Conservation (phyloP, 768 basidiomycete genomes). For the Pleurotus giganteus region DNA sequence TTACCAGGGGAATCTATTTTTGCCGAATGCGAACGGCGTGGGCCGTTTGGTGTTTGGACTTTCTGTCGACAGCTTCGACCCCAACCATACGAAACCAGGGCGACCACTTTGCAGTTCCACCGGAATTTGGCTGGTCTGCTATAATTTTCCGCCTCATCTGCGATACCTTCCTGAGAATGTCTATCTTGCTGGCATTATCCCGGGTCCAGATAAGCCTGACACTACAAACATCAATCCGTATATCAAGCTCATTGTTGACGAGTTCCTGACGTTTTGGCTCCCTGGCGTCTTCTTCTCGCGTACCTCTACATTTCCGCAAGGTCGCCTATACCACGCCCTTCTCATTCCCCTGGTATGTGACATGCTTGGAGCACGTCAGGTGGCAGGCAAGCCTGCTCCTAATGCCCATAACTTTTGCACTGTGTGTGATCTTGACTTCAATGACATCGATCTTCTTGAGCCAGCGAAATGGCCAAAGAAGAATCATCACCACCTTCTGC, state of each 20-base stretch:
- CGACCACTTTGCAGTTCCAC: conserved; percentile 18
- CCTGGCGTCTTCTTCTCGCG: conserved; percentile 25
- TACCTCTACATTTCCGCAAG: conserved; percentile 19
- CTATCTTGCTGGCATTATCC: conserved; percentile 40
- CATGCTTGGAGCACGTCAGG: conserved; percentile 1
- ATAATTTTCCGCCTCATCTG: conserved; percentile 34
- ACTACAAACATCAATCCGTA: conserved; percentile 30
- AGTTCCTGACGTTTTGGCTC: conserved; percentile 30
- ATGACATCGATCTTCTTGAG: conserved; percentile 18
- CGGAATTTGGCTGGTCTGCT: conserved; percentile 23
- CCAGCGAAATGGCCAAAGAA: conserved; percentile 14
- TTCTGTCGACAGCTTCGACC: not conserved
- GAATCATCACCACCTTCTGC: conserved; percentile 10
- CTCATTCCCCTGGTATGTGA: conserved; percentile 30
- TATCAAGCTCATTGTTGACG: conserved; percentile 30
- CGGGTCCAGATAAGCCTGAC: conserved; percentile 35
- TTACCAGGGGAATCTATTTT: not conserved
- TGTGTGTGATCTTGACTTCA: conserved; percentile 13
- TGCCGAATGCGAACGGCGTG: not conserved
- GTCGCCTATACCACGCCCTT: conserved; percentile 24
- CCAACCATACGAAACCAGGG: conserved; percentile 7
- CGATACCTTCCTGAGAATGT: conserved; percentile 37
- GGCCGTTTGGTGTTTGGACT: not conserved
- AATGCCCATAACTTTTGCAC: conserved; percentile 21
- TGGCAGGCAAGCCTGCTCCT: not conserved